These are phyloP conservation scores for Fusarium heterosporum DNA, from an alignment of 2,329 filamentous ascomycete species.

Conservation along the genomic window DNA sequence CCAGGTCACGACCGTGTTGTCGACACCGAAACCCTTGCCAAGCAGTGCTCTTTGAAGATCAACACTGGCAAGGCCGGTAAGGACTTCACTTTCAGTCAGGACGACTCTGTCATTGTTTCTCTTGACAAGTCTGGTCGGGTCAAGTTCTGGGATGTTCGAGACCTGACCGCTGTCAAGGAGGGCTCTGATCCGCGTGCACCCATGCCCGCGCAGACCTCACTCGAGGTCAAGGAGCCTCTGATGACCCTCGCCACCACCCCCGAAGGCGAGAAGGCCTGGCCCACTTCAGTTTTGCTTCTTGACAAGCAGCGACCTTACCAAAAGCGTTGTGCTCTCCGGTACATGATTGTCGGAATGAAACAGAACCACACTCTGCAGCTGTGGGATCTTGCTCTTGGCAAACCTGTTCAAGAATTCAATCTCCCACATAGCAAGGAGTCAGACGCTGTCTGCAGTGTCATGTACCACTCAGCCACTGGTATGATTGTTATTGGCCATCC, in stretches of 20 bases:
- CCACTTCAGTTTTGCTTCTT: constrained; percentile 93
- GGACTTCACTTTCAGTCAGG: constrained; percentile 97
- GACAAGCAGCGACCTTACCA: constrained; percentile 95
- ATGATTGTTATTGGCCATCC: constrained; percentile 97
- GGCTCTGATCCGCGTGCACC: constrained; percentile 63
- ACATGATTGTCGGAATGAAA: constrained; percentile 98
- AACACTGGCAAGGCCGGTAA: constrained; percentile 98
- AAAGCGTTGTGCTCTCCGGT: constrained; percentile 89
- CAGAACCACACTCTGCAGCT: constrained; percentile 98
- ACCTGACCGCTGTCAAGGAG: constrained; percentile 70
- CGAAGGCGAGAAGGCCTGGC: constrained; percentile 93
- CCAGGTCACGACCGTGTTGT: constrained; percentile 75
- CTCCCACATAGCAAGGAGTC: constrained; percentile 96
- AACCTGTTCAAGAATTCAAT: constrained; percentile 96
- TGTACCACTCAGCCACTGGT: constrained; percentile 90
- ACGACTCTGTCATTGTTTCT: constrained; percentile 93
- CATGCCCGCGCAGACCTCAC: constrained; percentile 65
- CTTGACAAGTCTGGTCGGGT: constrained; percentile 96
- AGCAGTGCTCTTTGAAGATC: constrained; percentile 90
- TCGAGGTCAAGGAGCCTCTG: constrained; percentile 87
- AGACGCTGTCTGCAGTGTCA: constrained; percentile 96
- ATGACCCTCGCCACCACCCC: constrained; percentile 88
- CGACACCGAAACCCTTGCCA: constrained; percentile 87
- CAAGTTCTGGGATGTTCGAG: constrained; percentile 97
- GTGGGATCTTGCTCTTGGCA: constrained; percentile 95